Base-by-base conservation (phyloP, 495 filamentous ascomycete species). In the Xylaria flabelliformis region DNA sequence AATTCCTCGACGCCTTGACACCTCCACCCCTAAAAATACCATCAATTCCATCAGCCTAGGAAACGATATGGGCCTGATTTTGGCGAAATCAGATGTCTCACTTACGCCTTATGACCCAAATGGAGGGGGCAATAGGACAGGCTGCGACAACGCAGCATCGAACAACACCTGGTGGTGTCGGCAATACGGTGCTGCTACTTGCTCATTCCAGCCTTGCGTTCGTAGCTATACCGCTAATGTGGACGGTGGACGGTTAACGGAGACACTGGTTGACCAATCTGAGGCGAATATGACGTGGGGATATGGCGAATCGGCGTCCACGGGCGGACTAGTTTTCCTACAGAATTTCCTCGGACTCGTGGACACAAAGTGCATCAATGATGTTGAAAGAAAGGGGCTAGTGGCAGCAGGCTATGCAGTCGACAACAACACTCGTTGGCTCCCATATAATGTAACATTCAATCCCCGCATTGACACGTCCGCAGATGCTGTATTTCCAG, bases 91-190 rank as follows among this genome's bases (percentile, higher is more conserved):
- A 42, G 59, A 63, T 26, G 34, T 41, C 15, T 63, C 59, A 26
- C 39, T 63, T 39, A 63, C 59, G 1, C 34, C 59, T 39, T 63
- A 42, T 26, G 59, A 44, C 29, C 59, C 59, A 39, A 63, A 63
- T 26, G 59, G 59, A 5, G 19, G 15, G 0, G 59, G 36, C 19
- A 42, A 63, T n/a, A 24, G 59, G 39, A 42, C 36, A 8, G 59
- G 59, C 19, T 63, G 59, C 39, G 36, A 24, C 10, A 19, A 63
- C 42, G n/a, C 59, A 3, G 36, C 59, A 42, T 63, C 59, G 12
- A 63, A 63, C n/a, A 63, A 63, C 26, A 63, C 59, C n/a, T 63
- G 58, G 59, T 63, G 59, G 59, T 63, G 59, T 42, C 59, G 59
- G 36, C 59, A 63, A 26, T 63, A 21, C 9, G 59, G 59, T 42